Base-by-base conservation (phyloP, 345 rosid species). In the Brassica juncea region DNA sequence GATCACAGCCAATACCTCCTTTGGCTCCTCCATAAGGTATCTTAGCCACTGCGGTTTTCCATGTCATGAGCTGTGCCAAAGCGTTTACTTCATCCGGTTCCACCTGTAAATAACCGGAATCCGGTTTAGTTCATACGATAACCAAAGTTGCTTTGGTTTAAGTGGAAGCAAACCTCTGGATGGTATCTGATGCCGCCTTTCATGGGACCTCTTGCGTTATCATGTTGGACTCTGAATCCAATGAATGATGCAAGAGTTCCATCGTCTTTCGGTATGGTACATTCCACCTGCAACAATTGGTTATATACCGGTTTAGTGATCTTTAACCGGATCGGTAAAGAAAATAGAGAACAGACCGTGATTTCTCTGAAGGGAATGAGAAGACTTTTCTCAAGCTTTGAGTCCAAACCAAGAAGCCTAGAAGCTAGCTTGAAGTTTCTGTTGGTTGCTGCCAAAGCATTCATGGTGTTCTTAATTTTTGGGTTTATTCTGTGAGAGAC, bases 181-280 rank as follows among this genome's bases (percentile, higher is more conserved):
- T 95, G 99, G 80, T 90, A 93, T 93, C 99, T 85, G 84, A 95
- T 95, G 57, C 98, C 99, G 71, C 99, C 99, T 77, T 95, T 95
- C 99, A 93, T 93, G 31, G 99, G 99, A 60, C 99, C 99, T 77
- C 99, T 87, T 25, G 97, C 94, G 88, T 95, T 95, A 85, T 95
- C 99, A 66, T 93, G 99, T 73, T 95, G 99, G 80, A 95, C 85
- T 76, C 97, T 87, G 80, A 95, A 93, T 66, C 98, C 99, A 74
- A 95, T 94, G 86, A 84, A 95, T 35, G 98, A 86, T 37, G 93
- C 94, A 84, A 95, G 82, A 30, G 88, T 88, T 3, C 99, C 99
- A 74, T 95, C 94, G 15, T 93, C 99, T 82, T 88, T 93, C 1
- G 97, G 97, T 60, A 95, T 93, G 68, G 98, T 90, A 64, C 98